Conservation (phyloP, 768 basidiomycete genomes). For the Mycena alexandri region DNA sequence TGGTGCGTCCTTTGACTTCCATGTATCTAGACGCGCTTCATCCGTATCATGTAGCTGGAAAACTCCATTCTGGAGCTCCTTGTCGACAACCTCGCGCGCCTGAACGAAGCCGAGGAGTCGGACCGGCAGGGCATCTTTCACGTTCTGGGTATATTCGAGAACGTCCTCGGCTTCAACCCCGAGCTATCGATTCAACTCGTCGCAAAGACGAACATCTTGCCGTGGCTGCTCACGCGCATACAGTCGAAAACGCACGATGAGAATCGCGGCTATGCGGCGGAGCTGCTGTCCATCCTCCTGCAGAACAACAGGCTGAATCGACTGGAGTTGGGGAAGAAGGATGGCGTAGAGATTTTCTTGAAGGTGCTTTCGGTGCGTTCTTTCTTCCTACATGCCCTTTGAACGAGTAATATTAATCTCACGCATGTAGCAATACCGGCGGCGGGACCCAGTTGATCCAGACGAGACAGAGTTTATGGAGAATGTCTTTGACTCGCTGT, state of each 20-base stretch:
- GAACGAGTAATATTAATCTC: slow-evolving; percentile 22
- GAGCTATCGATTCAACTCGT: slow-evolving; percentile 78
- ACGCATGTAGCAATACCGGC: slow-evolving; percentile 81
- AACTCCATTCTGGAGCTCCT: slow-evolving; percentile 89
- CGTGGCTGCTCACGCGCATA: slow-evolving; percentile 86
- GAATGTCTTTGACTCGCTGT: slow-evolving; percentile 91
- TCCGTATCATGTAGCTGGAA: slow-evolving; percentile 67
- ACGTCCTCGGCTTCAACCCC: slow-evolving; percentile 89
- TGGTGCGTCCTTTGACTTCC: slow-evolving; percentile 64
- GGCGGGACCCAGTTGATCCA: slow-evolving; percentile 83
- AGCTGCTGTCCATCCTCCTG: slow-evolving; percentile 91
- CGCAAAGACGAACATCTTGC: slow-evolving; percentile 78
- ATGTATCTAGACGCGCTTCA: slow-evolving; percentile 3
- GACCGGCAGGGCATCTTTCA: slow-evolving; percentile 95
- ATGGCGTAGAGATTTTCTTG: slow-evolving; percentile 84
- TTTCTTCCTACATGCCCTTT: slow-evolving; percentile 7
- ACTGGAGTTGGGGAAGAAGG: slow-evolving; percentile 72
- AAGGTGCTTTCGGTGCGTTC: slow-evolving; percentile 84
- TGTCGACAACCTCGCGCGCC: slow-evolving; percentile 86
- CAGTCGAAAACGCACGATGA: slow-evolving; percentile 83
- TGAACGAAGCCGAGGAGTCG: slow-evolving; percentile 93
- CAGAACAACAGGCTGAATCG: slow-evolving; percentile 81
- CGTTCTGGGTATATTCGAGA: slow-evolving; percentile 95
- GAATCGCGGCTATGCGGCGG: slow-evolving; percentile 93
- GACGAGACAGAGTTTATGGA: slow-evolving; percentile 99